Conservation (phyloP, 306 rosid genomes). For the Cajanus cajan region DNA sequence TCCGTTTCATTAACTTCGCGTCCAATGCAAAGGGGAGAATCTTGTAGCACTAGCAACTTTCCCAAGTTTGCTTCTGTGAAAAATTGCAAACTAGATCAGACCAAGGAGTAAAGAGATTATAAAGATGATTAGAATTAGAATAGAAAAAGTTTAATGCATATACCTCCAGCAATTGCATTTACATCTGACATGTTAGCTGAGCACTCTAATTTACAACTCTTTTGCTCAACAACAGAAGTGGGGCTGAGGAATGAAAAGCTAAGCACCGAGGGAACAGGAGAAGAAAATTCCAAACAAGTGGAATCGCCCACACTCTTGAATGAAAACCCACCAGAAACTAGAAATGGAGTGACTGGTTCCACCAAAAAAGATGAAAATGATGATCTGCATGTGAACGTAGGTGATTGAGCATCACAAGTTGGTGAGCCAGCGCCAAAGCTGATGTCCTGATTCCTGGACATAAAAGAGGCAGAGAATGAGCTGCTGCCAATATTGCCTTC, state of each 20-base stretch:
- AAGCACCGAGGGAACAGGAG: slow-evolving; percentile 64
- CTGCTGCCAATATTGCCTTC: slow-evolving; percentile 47
- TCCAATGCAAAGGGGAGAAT: slow-evolving; percentile 47
- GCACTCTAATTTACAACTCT: slow-evolving; percentile 49
- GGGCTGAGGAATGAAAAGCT: slow-evolving; percentile 84
- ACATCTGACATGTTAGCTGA: slow-evolving; percentile 41
- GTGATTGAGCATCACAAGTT: slow-evolving; percentile 56
- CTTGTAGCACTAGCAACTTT: slow-evolving; percentile 50
- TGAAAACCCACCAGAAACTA: slow-evolving; percentile 62
- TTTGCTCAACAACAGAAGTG: slow-evolving; percentile 46
- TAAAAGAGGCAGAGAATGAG: slow-evolving; percentile 63
- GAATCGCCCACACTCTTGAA: slow-evolving; percentile 49
- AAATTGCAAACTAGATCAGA: slow-evolving; percentile 27
- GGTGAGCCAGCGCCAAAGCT: slow-evolving; percentile 74
- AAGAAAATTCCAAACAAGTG: slow-evolving; percentile 40
- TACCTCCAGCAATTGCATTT: slow-evolving; percentile 55
- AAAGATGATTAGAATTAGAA: neutral
- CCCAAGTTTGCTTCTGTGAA: slow-evolving; percentile 53
- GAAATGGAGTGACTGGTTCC: slow-evolving; percentile 60
- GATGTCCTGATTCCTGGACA: slow-evolving; percentile 75
- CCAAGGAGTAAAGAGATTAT: neutral
- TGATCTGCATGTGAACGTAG: slow-evolving; percentile 73
- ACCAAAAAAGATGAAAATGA: slow-evolving; percentile 64
- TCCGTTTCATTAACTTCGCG: slow-evolving; percentile 32
- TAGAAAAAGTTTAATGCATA: slow-evolving; percentile 23